Evolutionary conservation across 805 yeast species (phyloP).

Genomic region (Wickerhamomyces silvicola): DNA sequence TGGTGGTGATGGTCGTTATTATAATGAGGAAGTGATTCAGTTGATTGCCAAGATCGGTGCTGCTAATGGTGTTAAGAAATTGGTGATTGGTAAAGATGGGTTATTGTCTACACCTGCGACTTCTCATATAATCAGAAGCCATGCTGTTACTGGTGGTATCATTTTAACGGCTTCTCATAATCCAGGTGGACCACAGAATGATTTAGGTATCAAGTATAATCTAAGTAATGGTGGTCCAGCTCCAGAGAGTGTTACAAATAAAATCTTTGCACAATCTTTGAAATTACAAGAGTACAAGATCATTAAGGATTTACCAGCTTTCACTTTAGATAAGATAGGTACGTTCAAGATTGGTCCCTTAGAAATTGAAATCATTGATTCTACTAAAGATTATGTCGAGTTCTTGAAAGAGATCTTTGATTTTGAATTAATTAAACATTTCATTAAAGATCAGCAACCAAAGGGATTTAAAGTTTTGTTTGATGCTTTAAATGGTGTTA

Average conservation of each 20-base stretch:
- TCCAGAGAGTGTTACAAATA: constrained; percentile 88
- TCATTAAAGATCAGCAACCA: constrained; percentile 46
- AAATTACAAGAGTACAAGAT: constrained; percentile 54
- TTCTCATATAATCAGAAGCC: constrained; percentile 80
- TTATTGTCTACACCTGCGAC: constrained; percentile 94
- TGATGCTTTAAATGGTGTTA: constrained; percentile 90
- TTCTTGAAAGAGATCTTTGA: constrained; percentile 85
- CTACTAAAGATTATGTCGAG: constrained; percentile 69
- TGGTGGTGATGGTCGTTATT: constrained; percentile 97
- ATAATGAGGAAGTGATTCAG: constrained; percentile 76
- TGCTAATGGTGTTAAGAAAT: constrained; percentile 82
- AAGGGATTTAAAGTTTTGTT: constrained; percentile 69
- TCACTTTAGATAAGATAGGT: constrained; percentile 63
- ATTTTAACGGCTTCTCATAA: constrained; percentile 94
- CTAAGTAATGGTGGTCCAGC: constrained; percentile 97
- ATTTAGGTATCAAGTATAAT: constrained; percentile 93
- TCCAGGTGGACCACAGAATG: constrained; percentile 94
- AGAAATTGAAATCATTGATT: constrained; percentile 74
- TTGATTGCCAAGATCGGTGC: constrained; percentile 78
- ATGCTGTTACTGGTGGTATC: constrained; percentile 83
- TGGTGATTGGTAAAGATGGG: constrained; percentile 85
- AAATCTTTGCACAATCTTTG: constrained; percentile 68
- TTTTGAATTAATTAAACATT: constrained; percentile 69
- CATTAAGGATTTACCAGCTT: constrained; percentile 47
- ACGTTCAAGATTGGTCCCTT: constrained; percentile 46